A percentile compares a stretch with the other conserved stretches of the same genome.
phyloP scores from a whole-genome alignment of 2,329 filamentous ascomycete species.

The Penicillium sp. region DNA sequence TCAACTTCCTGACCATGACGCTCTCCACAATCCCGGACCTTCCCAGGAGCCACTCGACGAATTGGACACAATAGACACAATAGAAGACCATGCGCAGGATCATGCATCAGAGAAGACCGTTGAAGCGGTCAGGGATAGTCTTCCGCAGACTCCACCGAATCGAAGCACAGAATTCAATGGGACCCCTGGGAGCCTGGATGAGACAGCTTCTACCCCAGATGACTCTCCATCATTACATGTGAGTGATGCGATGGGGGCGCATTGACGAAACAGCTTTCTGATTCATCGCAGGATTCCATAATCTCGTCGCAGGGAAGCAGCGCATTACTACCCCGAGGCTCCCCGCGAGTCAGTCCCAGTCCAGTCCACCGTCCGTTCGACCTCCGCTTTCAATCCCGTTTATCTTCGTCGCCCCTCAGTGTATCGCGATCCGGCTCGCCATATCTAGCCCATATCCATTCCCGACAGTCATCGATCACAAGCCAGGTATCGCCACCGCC shows the following conservation, averaged over 20 bases:
- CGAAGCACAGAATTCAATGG: slow-evolving; percentile 21
- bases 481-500: slow-evolving; percentile 66
- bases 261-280: slow-evolving; percentile 50
- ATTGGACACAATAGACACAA: slow-evolving; percentile 27
- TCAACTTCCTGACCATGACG: slow-evolving; percentile 30
- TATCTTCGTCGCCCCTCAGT: slow-evolving; percentile 62
- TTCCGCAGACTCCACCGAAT: slow-evolving; percentile 26
- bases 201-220: slow-evolving; percentile 74
- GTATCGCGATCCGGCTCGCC: slow-evolving; percentile 74
- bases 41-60: slow-evolving; percentile 22
- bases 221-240: slow-evolving; percentile 84
- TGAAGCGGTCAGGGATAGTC: slow-evolving; percentile 10
- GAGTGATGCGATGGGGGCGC: slow-evolving; percentile 51
- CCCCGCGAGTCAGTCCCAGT: slow-evolving; percentile 70
- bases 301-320: slow-evolving; percentile 70
- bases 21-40: slow-evolving; percentile 20
- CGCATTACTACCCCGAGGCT: slow-evolving; percentile 67
- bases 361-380: slow-evolving; percentile 92
- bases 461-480: slow-evolving; percentile 74
- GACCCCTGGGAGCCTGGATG: slow-evolving; percentile 53
- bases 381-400: slow-evolving; percentile 85
- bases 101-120: slow-evolving; percentile 21
- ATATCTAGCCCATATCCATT: slow-evolving; percentile 73
- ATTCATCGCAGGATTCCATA: slow-evolving; percentile 50
- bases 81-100: slow-evolving; percentile 26